Percentiles rank a stretch among this genome's conserved stretches.
Conservation (phyloP, 371 early-diverging fungal genomes). For the Mucor ambiguus region DNA sequence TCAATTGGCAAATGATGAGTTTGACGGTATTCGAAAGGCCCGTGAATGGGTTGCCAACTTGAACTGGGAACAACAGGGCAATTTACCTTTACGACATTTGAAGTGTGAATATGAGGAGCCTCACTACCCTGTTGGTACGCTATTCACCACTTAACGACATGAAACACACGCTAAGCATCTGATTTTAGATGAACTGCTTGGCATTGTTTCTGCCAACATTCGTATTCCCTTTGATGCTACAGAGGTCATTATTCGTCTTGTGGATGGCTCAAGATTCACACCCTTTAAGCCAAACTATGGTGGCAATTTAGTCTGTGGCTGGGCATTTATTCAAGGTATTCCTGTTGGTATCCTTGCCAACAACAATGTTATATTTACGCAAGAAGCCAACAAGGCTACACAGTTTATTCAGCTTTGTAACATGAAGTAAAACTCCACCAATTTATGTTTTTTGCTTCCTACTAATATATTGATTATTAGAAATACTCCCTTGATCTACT, state of each 20-base stretch:
- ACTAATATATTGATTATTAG: constrained; percentile 26
- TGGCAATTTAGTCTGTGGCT: constrained; percentile 65
- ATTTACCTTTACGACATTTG: constrained; percentile 55
- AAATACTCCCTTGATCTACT: constrained; percentile 65
- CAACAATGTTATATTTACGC: constrained; percentile 73
- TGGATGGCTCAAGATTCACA: constrained; percentile 68
- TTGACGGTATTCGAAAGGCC: constrained; percentile 66
- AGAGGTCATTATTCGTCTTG: constrained; percentile 71
- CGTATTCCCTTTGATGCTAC: constrained; percentile 70
- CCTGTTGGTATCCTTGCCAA: constrained; percentile 77
- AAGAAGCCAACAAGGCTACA: constrained; percentile 77
- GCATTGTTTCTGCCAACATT: constrained; percentile 68
- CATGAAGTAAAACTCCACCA: constrained; percentile 45
- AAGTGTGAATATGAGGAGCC: constrained; percentile 60
- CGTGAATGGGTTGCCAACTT: constrained; percentile 68
- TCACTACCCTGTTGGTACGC: constrained; percentile 49
- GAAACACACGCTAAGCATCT: neutral
- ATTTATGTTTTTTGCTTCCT: neutral
- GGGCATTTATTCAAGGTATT: constrained; percentile 71
- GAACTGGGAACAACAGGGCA: constrained; percentile 65
- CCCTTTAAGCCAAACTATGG: constrained; percentile 74
- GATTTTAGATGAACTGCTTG: constrained; percentile 58
- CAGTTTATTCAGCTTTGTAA: constrained; percentile 82
- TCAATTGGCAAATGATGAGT: constrained; percentile 67
- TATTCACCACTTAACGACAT: neutral